Base-by-base conservation (phyloP, 1,139 yeast species). In the Meyerozyma athensensis region DNA sequence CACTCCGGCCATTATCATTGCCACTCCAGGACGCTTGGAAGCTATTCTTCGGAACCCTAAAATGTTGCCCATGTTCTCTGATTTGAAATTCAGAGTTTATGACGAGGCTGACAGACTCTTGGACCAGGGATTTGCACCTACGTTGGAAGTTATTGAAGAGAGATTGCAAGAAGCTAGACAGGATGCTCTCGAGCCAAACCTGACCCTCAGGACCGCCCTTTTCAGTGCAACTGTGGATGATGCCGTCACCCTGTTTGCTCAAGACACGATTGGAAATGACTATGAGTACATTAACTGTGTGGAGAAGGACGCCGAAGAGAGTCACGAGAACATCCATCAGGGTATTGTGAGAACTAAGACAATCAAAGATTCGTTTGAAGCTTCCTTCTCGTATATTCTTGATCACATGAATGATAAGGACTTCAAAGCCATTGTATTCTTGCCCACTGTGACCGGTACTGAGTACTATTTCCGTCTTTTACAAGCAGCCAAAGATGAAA, bases 81-180 rank as follows among this genome's bases (percentile, higher is more conserved):
- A 68, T 39, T 65, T 90, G 38, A 71, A 74, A 42, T 77, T 80
- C 49, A 71, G 86, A 47, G 82, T 87, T 24, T 77, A 86, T 46
- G 97, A 89, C 59, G 97, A 89, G 65, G 96, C 96, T 35, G 96
- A 86, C 60, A 74, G 92, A 53, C 63, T 86, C 36, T 65, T 86
- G 46, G 92, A 83, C 56, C 79, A 77, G 44, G 94, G 94, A 10
- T 87, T 87, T 56, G 79, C 77, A 52, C 77, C 72, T 36, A 81
- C 78, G 42, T 64, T 87, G 42, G 68, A 72, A 40, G 62, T 68
- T 31, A 82, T 86, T 42, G 70, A 83, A 37, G 62, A 63, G 9
- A 58, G 58, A 26, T 63, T 83, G 43, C 71, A 67, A 38, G 53
- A 53, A 1, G 53, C 72, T 24, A 36, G 39, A n/a, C 37, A 43